Evolutionary conservation across 768 basidiomycete species (phyloP).

Genomic region (Xerocomus spinulosus): DNA sequence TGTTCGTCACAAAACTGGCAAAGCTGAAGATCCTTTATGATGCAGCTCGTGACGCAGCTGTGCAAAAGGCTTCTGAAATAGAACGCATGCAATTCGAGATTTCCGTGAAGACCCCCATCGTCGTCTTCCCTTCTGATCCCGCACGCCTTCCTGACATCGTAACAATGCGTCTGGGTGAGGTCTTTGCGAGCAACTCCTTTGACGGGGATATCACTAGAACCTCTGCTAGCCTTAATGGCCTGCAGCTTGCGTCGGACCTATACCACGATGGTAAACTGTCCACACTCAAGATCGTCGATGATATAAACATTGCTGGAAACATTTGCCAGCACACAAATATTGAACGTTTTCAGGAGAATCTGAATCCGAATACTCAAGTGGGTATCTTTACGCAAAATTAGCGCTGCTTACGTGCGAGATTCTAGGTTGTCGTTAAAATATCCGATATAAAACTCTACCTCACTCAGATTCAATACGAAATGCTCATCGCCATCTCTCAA

Average conservation of each 20-base stretch:
- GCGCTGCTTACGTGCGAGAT: constrained; percentile 6
- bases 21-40: constrained; percentile 93
- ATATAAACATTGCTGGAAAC: constrained; percentile 71
- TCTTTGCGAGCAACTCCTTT: constrained; percentile 75
- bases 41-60: constrained; percentile 88
- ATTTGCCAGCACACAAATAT: constrained; percentile 58
- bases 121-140: constrained; percentile 77
- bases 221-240: constrained; percentile 72
- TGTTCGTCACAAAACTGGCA: constrained; percentile 80
- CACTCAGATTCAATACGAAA: constrained; percentile 77
- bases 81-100: constrained; percentile 89
- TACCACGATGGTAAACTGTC: constrained; percentile 44
- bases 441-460: constrained; percentile 83
- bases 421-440: constrained; percentile 63
- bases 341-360: constrained; percentile 46
- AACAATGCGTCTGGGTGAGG: constrained; percentile 82
- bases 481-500: constrained; percentile 60
- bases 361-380: constrained; percentile 75
- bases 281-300: constrained; percentile 83
- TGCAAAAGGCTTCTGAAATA: constrained; percentile 89
- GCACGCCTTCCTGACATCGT: constrained; percentile 60
- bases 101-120: constrained; percentile 87
- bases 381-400: constrained; percentile 5
- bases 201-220: constrained; percentile 53
- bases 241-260: constrained; percentile 75